A percentile compares a stretch with the other conserved stretches of the same genome.
Evolutionary conservation across 768 basidiomycete species (phyloP).

Genomic region (Lactarius vividus): DNA sequence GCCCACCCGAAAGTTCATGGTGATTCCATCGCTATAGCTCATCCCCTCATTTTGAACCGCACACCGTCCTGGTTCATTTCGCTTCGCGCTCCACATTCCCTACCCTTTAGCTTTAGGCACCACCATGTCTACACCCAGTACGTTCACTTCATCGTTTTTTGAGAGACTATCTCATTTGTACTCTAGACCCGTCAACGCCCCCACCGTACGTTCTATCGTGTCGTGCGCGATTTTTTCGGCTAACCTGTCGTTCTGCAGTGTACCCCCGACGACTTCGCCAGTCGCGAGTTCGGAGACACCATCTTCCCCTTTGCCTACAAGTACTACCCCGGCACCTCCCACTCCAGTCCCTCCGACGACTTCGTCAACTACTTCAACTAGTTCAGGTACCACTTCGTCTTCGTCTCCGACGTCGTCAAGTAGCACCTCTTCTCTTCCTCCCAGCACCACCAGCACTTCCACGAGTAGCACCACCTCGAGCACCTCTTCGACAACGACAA

Average conservation of each 20-base stretch:
- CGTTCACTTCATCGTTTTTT: neutral
- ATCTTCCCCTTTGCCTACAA: conserved; percentile 8
- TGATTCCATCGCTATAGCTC: neutral
- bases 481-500: neutral
- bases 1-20: conserved; percentile 10
- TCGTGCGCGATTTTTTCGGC: neutral
- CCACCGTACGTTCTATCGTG: conserved; percentile 8
- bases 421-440: neutral
- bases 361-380: neutral
- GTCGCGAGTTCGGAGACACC: neutral
- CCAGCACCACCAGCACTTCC: conserved; percentile 9
- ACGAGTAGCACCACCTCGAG: conserved; percentile 15
- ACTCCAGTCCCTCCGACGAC: conserved; percentile 4
- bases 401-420: conserved; percentile 7
- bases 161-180: neutral
- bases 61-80: neutral
- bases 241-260: neutral
- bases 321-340: conserved; percentile 6
- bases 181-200: rapidly evolving
- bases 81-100: conserved; percentile 20
- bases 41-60: neutral
- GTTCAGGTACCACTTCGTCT: neutral
- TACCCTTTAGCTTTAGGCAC: neutral
- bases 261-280: neutral
- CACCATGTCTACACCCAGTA: conserved; percentile 16